These are phyloP conservation scores for barrel medic (Medicago truncatula) DNA, from an alignment of 306 rosid species.

Conservation along the genomic window DNA sequence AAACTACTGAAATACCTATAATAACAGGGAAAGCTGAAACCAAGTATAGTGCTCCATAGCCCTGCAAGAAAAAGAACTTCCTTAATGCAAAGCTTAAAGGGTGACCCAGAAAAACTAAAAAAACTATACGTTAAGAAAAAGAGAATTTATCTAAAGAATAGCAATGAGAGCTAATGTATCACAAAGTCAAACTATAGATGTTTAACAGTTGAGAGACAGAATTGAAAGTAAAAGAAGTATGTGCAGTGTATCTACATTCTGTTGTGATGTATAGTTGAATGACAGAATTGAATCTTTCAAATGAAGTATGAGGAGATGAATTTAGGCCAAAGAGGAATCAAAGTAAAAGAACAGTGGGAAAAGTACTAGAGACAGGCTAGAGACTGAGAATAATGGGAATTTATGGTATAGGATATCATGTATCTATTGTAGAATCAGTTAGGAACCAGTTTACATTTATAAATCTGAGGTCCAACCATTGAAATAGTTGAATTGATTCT, in stretches of 20 bases:
- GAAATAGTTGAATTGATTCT: neutral
- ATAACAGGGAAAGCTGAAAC: slow-evolving; percentile 91
- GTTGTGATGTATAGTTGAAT: neutral
- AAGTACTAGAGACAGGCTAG: too few species aligned
- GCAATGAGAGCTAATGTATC: neutral
- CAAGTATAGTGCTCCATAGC: slow-evolving; percentile 91
- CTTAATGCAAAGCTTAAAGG: slow-evolving; percentile 43
- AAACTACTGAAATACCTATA: slow-evolving; percentile 88
- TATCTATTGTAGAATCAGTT: neutral
- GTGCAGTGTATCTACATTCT: neutral
- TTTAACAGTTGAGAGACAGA: neutral
- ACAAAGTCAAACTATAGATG: neutral
- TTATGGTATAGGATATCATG: neutral
- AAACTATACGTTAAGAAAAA: neutral
- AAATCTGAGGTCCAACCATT: neutral
- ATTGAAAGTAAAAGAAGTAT: neutral
- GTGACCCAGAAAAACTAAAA: slow-evolving; percentile 3
- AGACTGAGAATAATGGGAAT: neutral
- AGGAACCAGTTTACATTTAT: neutral
- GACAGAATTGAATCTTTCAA: neutral
- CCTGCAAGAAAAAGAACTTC: slow-evolving; percentile 67
- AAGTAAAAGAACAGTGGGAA: neutral
- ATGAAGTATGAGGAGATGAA: neutral
- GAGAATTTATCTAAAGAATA: slow-evolving; percentile 1
- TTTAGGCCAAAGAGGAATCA: neutral